Percentiles rank a stretch among this genome's conserved stretches.
Evolutionary conservation across 768 basidiomycete species (phyloP).

Genomic region (Suillus ampliporus): DNA sequence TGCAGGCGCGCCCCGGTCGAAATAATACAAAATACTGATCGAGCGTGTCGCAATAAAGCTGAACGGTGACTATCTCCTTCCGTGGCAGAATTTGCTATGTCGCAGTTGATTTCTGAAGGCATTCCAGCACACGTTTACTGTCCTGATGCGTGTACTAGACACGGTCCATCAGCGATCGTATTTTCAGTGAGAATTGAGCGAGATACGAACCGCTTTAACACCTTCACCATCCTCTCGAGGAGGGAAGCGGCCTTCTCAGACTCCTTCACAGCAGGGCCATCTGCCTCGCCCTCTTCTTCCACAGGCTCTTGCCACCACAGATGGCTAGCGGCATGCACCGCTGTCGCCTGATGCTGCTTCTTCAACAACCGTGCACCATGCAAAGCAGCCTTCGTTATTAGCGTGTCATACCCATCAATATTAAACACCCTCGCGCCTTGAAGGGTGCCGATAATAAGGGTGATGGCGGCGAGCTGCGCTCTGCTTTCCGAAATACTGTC

Average conservation of each 20-base stretch:
- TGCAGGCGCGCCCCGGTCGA: conserved; percentile 90
- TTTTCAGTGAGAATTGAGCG: not conserved
- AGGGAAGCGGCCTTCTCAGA: conserved; percentile 21
- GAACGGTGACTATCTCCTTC: conserved; percentile 97
- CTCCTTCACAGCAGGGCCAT: conserved; percentile 37
- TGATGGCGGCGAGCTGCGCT: conserved; percentile 96
- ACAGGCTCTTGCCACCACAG: conserved; percentile 93
- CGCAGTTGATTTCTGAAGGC: conserved; percentile 92
- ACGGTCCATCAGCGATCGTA: conserved; percentile 1
- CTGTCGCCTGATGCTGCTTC: conserved; percentile 97
- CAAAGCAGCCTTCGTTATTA: conserved; percentile 98
- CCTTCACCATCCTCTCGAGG: conserved; percentile 48
- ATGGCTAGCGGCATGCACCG: conserved; percentile 94
- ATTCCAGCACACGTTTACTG: conserved; percentile 96
- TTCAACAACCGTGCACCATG: conserved; percentile 96
- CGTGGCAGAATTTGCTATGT: conserved; percentile 95
- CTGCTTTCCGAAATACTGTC: conserved; percentile 96
- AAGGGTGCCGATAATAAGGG: conserved; percentile 89
- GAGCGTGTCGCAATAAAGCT: conserved; percentile 94
- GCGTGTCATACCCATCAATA: conserved; percentile 93
- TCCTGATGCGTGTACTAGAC: conserved; percentile 84
- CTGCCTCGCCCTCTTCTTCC: conserved; percentile 48
- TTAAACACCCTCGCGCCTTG: conserved; percentile 91
- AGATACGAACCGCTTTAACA: conserved; percentile 60
- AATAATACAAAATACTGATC: conserved; percentile 96